Evolutionary conservation across 257 asterid species (phyloP).

Genomic region (Solanum bukasovii): DNA sequence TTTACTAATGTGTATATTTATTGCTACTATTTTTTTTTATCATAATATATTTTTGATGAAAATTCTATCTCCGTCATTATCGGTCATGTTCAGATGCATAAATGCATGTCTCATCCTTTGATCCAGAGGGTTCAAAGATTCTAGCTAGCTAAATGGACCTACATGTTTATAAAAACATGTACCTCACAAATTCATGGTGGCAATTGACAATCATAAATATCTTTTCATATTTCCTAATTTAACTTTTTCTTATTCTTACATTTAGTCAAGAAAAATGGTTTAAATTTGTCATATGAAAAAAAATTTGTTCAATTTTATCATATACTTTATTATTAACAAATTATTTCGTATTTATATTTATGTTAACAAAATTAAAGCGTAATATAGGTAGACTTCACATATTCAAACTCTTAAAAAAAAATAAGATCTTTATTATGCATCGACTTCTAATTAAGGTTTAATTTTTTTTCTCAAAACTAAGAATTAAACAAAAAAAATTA

Average conservation of each 20-base stretch:
- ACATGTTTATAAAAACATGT: neutral
- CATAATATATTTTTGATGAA: neutral
- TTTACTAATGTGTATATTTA: too few species aligned
- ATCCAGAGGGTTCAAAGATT: neutral
- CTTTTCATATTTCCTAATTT: neutral
- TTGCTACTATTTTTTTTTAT: too few species aligned
- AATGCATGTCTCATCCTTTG: neutral
- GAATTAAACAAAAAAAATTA: neutral
- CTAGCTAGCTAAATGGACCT: neutral
- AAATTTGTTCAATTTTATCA: neutral
- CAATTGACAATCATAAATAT: neutral
- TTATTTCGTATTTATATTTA: neutral
- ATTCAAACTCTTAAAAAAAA: neutral
- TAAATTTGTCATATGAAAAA: neutral
- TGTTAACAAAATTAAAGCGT: neutral
- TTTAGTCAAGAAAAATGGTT: neutral
- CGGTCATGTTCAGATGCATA: neutral
- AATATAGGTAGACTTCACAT: neutral
- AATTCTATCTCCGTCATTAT: neutral
- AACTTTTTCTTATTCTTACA: neutral
- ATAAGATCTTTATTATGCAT: neutral
- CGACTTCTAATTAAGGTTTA: neutral
- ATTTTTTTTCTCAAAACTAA: neutral
- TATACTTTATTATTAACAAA: neutral
- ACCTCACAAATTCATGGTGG: neutral